Evolutionary conservation across 305 asterid species (phyloP).

Genomic region (Ajuga reptans): DNA sequence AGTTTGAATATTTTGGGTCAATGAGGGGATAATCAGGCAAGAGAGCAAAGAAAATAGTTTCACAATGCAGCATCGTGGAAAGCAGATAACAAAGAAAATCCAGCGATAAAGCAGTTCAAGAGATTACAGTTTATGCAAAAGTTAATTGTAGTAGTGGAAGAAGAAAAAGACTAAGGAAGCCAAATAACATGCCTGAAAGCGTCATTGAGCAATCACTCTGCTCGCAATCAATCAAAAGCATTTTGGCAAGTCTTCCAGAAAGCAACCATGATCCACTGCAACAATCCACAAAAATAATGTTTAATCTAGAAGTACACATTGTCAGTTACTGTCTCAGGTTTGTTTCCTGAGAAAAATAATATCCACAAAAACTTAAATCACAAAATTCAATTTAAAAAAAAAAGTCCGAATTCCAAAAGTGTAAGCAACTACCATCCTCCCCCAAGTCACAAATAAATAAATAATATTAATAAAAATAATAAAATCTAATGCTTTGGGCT

Average conservation of each 20-base stretch:
- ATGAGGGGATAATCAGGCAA: neutral
- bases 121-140: too few species aligned
- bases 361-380: neutral
- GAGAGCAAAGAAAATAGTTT: neutral
- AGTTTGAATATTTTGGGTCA: constrained; percentile 4
- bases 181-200: constrained; percentile 59
- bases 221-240: constrained; percentile 92
- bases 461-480: too few species aligned
- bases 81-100: too few species aligned
- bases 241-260: constrained; percentile 87
- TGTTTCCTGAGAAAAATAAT: neutral
- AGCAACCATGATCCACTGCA: constrained; percentile 86
- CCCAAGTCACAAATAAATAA: too few species aligned
- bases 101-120: too few species aligned
- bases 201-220: constrained; percentile 81
- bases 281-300: constrained; percentile 23
- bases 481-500: too few species aligned
- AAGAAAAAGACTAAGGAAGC: too few species aligned
- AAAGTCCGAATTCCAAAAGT: too few species aligned
- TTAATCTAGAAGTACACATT: constrained; percentile 5
- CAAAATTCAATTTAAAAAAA: neutral
- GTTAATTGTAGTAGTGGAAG: too few species aligned
- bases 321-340: neutral
- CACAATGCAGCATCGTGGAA: neutral
- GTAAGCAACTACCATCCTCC: too few species aligned